Evolutionary conservation across 1,284 basidiomycete species (phyloP), one percentile per base, ranked within the genome.

Genomic region (Rhizopogon hawkerae): DNA sequence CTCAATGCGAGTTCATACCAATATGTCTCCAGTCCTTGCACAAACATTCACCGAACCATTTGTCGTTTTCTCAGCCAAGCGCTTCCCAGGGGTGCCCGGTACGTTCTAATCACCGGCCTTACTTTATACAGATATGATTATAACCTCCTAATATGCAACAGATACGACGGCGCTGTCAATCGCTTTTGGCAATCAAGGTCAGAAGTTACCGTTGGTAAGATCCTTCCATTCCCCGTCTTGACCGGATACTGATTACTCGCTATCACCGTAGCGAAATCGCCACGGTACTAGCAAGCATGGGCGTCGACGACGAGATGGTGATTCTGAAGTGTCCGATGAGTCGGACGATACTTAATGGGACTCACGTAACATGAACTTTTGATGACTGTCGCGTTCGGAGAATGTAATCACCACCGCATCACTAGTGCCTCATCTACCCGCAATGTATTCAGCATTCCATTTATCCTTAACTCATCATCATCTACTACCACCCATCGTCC

Each of bases 51-150:
- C 89, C 42, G 82, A 90, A n/a, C 74, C 82, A 14, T 95, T 96
- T 62, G 79, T 82, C n/a, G 93, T 95, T 1, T 94, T 78, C 67
- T 92, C 90, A 3, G 90, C 90, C 31, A 95, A 95, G 69, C 79
- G 88, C 33, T 95, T 94, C 70, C 92, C 92, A 34, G 92, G 92
- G 38, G 91, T 94, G 31, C 87, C 89, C 70, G 85, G 88, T 89
- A 66, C 59, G 77, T 69, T 56, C 51, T 29, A 16, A 51, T 52
- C n/a, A 29, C 49, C 48, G 54, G 46, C 58, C 47, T n/a, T 23
- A 47, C 29, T 39, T 52, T 18, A 38, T 46, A 36, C n/a, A 49
- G 14, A 34, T 16, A 50, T 18, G 47, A 34, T 46, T 39, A 50
- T 52, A 51, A 50, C 51, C 50, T 49, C 38, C 51, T 50, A 54